Conservation (phyloP, 805 yeast species). For the Yamadazyma ubonensis region DNA sequence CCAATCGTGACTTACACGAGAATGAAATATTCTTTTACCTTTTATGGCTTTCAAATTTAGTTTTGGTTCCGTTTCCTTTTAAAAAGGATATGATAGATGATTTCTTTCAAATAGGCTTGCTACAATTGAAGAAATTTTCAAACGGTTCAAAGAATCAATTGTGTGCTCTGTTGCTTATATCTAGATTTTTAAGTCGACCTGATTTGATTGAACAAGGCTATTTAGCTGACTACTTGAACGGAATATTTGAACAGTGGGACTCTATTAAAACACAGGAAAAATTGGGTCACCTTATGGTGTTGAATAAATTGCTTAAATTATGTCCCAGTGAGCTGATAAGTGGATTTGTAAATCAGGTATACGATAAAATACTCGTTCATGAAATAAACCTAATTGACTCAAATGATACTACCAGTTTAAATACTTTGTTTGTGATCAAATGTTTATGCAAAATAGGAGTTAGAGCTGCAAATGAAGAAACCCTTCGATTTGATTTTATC, state of each 20-base stretch:
- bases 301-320: constrained; percentile 38
- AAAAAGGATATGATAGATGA: constrained; percentile 28
- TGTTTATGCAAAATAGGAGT: constrained; percentile 38
- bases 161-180: constrained; percentile 50
- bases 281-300: constrained; percentile 41
- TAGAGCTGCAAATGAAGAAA: constrained; percentile 20
- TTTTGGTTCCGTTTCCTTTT: constrained; percentile 73
- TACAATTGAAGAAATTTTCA: constrained; percentile 27
- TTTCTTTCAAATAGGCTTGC: constrained; percentile 35
- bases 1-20: constrained; percentile 9
- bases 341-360: constrained; percentile 1
- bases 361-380: constrained; percentile 12
- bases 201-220: constrained; percentile 34
- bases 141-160: constrained; percentile 59
- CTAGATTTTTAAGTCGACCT: constrained; percentile 52
- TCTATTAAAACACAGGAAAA: constrained; percentile 13
- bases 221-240: constrained; percentile 20
- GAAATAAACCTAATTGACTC: constrained; percentile 12
- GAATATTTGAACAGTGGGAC: constrained; percentile 20
- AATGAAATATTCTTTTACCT: constrained; percentile 42
- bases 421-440: constrained; percentile 30
- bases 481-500: constrained; percentile 24
- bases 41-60: constrained; percentile 70
- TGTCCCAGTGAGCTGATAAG: not conserved
- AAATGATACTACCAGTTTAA: not conserved